A percentile compares a stretch with the other conserved stretches of the same genome.
Evolutionary conservation across 129 eudicot species (phyloP).

Genomic region (Heracleum sosnowskyi): DNA sequence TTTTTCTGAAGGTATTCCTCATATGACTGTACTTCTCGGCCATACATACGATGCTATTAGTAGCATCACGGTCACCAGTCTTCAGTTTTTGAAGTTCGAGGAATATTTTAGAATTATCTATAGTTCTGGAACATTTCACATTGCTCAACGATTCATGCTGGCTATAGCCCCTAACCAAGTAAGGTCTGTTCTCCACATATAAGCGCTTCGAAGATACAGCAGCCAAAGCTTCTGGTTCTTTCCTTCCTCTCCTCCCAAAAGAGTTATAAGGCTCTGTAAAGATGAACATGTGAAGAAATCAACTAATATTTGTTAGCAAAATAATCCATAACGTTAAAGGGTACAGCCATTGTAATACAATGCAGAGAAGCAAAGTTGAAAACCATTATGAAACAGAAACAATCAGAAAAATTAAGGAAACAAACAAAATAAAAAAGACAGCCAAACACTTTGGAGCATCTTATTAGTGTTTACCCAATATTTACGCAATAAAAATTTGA

Average conservation of each 20-base stretch:
- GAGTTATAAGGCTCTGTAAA: slow-evolving; percentile 71
- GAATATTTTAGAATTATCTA: slow-evolving; percentile 24
- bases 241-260: slow-evolving; percentile 80
- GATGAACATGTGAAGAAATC: slow-evolving; percentile 10
- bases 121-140: slow-evolving; percentile 16
- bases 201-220: slow-evolving; percentile 80
- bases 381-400: neutral
- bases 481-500: no score
- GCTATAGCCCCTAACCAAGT: slow-evolving; percentile 71
- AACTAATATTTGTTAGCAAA: neutral
- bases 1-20: slow-evolving; percentile 68
- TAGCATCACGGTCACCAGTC: slow-evolving; percentile 25
- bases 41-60: slow-evolving; percentile 53
- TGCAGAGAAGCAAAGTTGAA: neutral
- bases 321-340: neutral
- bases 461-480: no score
- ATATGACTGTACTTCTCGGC: slow-evolving; percentile 86
- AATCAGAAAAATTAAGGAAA: neutral
- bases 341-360: neutral
- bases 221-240: slow-evolving; percentile 80
- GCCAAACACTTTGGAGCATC: neutral
- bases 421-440: neutral
- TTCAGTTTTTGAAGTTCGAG: slow-evolving; percentile 30
- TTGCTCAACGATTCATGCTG: slow-evolving; percentile 44
- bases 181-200: slow-evolving; percentile 76